Conservation (phyloP, 2,329 filamentous ascomycete genomes). For the Fusarium torreyae region DNA sequence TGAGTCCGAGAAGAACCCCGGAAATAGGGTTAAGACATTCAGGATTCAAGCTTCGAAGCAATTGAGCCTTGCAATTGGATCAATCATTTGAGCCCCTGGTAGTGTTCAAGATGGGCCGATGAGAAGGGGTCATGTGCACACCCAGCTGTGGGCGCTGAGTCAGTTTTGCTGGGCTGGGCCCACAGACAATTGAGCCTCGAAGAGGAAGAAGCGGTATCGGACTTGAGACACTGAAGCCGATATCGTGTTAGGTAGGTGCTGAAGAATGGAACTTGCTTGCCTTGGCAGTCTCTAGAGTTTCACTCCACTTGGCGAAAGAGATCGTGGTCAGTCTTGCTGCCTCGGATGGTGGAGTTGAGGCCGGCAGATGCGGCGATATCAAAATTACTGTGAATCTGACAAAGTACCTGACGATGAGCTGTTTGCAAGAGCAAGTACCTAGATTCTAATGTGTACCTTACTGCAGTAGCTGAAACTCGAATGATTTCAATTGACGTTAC, state of each 20-base stretch:
- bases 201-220: conserved; percentile 37
- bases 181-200: conserved; percentile 4
- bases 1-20: background rate
- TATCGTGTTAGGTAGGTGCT: background rate
- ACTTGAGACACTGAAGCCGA: conserved; percentile 4
- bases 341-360: background rate
- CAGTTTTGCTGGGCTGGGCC: conserved; percentile 17
- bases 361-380: background rate
- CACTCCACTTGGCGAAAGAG: conserved; percentile 1
- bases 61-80: conserved; percentile 33
- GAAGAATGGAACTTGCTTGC: background rate
- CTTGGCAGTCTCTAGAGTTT: background rate
- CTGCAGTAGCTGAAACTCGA: background rate
- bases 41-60: background rate
- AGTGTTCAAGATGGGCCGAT: conserved; percentile 23
- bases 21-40: background rate
- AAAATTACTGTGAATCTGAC: background rate
- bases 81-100: background rate
- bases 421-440: no score
- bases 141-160: conserved; percentile 21
- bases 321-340: background rate
- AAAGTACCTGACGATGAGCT: no score
- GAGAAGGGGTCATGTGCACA: conserved; percentile 24
- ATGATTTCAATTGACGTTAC: background rate
- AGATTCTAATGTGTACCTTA: no score